A percentile compares a stretch with the other conserved stretches of the same genome.
These are phyloP conservation scores for Tothia fuscella DNA, from an alignment of 2,329 filamentous ascomycete species.

Conservation along the genomic window DNA sequence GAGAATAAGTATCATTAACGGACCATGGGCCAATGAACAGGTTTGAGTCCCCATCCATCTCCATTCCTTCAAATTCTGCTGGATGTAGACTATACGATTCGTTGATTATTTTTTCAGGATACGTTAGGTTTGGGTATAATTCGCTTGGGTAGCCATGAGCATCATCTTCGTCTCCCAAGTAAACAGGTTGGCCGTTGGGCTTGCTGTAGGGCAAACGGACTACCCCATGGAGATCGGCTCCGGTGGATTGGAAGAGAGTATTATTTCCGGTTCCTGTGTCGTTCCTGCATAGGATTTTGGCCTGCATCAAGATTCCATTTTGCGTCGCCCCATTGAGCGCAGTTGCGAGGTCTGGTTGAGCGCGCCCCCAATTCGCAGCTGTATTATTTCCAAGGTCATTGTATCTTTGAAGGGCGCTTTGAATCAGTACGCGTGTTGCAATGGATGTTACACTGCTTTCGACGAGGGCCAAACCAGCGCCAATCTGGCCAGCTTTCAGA, in stretches of 20 bases:
- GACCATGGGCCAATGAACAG: conserved; percentile 67
- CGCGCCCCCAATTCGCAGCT: conserved; percentile 46
- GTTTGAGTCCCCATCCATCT: conserved; percentile 36
- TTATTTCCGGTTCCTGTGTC: conserved; percentile 40
- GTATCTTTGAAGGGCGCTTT: conserved; percentile 39
- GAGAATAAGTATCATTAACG: conserved; percentile 59
- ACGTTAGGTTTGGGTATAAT: conserved; percentile 72
- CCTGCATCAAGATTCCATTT: conserved; percentile 49
- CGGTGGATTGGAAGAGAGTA: conserved; percentile 55
- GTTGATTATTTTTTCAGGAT: conserved; percentile 29
- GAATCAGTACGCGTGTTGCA: conserved; percentile 48
- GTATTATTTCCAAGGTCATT: conserved; percentile 43
- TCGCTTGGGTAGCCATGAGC: conserved; percentile 52
- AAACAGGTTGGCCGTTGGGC: conserved; percentile 45
- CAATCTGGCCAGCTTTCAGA: conserved; percentile 72
- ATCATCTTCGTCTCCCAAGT: conserved; percentile 44
- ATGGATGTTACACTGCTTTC: conserved; percentile 64
- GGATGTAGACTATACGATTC: conserved; percentile 11
- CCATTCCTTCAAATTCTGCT: conserved; percentile 32
- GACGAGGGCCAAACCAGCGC: conserved; percentile 67
- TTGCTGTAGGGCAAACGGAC: conserved; percentile 51
- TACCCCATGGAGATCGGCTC: conserved; percentile 29
- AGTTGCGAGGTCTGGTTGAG: conserved; percentile 54
- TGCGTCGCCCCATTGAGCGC: conserved; percentile 50
- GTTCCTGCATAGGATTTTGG: conserved; percentile 54